Base-by-base conservation (phyloP, 2,329 filamentous ascomycete genomes). In the Diplodia scrobiculata region DNA sequence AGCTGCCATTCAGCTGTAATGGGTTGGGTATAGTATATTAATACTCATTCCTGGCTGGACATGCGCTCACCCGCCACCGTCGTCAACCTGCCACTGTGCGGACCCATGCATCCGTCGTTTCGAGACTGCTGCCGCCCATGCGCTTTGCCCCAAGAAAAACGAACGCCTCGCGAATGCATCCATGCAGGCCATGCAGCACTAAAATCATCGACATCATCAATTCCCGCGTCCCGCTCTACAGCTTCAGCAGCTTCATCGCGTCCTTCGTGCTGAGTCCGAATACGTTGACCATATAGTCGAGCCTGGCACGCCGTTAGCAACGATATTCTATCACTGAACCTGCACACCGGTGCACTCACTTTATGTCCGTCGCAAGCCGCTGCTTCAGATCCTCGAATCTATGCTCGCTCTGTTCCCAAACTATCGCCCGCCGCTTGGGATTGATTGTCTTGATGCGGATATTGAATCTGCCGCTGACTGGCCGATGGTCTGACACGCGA, bases 401-500 rank as follows among this genome's bases (percentile, higher is more conserved):
- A 70, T 89, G 83, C 76, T 91, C 87, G 74, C 90, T 91, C 71
- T 87, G 84, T 72, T 91, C 89, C 88, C 89, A 91, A 17, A 86
- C 85, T 32, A 80, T 77, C 0, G 85, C 86, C 68, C 91, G 85
- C 73, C 86, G 84, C 72, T 86, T 84, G 5, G 86, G 83, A 68
- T 89, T 85, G 38, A 98, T 88, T 19, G 86, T 91, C 82, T 98
- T 99, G 67, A 97, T 84, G 63, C 90, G 87, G 64, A 97, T 85
- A 73, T 86, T 87, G 79, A 99, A 97, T 41, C 83, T 82, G 1
- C 91, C 95, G 68, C 90, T 96, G 34, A 99, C 95, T 10, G 95
- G 95, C 69, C 95, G 84, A 78, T 99, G 95, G 75, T 99, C 95
- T 36, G 91, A 96, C 5, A 94, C 91, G 68, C 89, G 85, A 38